Conservation (phyloP, 176 grass and related monocot species). For the Areca catechu region DNA sequence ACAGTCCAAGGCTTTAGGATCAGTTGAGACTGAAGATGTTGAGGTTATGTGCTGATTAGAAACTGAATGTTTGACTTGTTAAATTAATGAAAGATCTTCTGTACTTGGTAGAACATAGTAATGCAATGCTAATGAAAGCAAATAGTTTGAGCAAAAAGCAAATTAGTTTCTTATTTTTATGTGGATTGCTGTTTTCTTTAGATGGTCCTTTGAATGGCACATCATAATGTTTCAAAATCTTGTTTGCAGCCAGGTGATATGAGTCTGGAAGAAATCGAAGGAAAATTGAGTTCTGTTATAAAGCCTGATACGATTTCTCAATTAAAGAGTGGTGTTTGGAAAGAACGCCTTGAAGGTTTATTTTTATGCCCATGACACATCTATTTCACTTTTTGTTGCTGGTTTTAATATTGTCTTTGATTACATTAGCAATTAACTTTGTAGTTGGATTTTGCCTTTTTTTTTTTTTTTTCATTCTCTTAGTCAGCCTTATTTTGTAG, state of each 20-base stretch:
- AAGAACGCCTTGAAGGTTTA: constrained; percentile 94
- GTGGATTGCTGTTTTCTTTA: no score
- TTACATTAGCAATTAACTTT: no score
- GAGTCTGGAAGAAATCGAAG: constrained; percentile 99
- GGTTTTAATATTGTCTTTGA: no score
- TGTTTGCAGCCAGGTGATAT: constrained; percentile 74
- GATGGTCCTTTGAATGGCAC: no score
- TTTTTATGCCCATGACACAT: background rate
- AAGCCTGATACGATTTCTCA: constrained; percentile 73
- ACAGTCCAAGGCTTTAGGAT: constrained; percentile 53
- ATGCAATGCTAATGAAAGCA: background rate
- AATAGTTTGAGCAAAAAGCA: background rate
- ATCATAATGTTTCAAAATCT: no score
- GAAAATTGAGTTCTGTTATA: constrained; percentile 53
- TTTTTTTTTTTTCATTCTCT: no score
- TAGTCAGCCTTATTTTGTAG: no score
- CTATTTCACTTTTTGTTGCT: constrained; percentile 6
- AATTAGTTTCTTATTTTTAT: no score
- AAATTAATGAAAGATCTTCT: no score
- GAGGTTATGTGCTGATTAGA: constrained; percentile 55
- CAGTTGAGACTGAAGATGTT: constrained; percentile 64
- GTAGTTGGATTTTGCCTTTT: no score
- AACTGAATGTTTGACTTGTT: constrained; percentile 12
- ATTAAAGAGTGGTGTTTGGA: constrained; percentile 92
- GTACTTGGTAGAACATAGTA: no score